These are phyloP conservation scores for Galerina sulciceps DNA, from an alignment of 768 basidiomycete species.

Conservation along the genomic window DNA sequence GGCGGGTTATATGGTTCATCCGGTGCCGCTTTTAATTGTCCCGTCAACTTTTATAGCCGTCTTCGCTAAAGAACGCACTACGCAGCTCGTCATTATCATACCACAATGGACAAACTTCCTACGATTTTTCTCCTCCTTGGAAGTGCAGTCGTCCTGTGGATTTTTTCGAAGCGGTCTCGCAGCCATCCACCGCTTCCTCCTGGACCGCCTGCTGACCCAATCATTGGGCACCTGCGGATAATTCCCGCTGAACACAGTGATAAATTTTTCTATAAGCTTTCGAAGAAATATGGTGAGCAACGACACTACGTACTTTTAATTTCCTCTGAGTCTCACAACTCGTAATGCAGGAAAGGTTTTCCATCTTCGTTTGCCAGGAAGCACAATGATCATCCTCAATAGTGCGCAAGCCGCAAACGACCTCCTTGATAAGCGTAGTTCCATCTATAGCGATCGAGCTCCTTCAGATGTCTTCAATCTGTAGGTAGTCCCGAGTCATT, in stretches of 20 bases:
- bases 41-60: too few species aligned
- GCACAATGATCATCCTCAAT: constrained; percentile 56
- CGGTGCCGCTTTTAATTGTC: too few species aligned
- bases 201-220: constrained; percentile 38
- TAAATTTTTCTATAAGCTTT: constrained; percentile 17
- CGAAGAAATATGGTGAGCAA: constrained; percentile 35
- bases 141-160: not conserved
- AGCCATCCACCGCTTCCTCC: constrained; percentile 25
- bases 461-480: not conserved
- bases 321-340: not conserved
- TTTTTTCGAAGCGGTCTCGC: not conserved
- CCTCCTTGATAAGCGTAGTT: constrained; percentile 64
- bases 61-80: too few species aligned
- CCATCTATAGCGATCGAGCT: constrained; percentile 65
- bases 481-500: constrained; percentile 20
- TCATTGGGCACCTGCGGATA: constrained; percentile 39
- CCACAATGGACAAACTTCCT: not conserved
- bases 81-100: too few species aligned
- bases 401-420: constrained; percentile 49
- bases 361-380: constrained; percentile 56
- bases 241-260: constrained; percentile 33
- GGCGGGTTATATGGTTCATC: too few species aligned
- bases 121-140: not conserved
- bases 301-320: not conserved
- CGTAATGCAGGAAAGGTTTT: constrained; percentile 33